Conservation (phyloP, 176 grass and related monocot genomes). For the Dendrocalamus sinicus region DNA sequence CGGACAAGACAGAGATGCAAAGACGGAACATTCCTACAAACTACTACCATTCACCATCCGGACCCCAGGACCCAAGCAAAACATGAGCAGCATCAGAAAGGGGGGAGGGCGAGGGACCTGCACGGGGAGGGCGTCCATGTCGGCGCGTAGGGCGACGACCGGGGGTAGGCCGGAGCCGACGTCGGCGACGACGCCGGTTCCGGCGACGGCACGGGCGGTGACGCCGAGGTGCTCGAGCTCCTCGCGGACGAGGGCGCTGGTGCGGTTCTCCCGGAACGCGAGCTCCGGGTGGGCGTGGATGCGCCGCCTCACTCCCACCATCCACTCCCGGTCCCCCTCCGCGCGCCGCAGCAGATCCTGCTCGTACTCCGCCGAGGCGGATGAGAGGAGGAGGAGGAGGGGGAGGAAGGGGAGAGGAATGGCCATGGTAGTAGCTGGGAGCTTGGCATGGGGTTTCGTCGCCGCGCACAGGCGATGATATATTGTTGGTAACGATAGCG, state of each 20-base stretch:
- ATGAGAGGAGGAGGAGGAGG: slow-evolving; percentile 15
- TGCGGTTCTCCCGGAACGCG: slow-evolving; percentile 75
- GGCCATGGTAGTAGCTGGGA: slow-evolving; percentile 13
- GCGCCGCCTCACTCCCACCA: slow-evolving; percentile 66
- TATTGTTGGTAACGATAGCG: too few relatives aligned
- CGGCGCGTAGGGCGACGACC: slow-evolving; percentile 82
- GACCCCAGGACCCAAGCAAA: background rate
- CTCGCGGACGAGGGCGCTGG: slow-evolving; percentile 76
- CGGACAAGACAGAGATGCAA: background rate
- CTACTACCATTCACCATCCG: background rate
- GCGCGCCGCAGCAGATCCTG: slow-evolving; percentile 67
- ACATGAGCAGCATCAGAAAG: background rate
- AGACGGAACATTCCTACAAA: background rate
- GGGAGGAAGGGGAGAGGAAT: slow-evolving; percentile 11
- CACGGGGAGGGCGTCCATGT: slow-evolving; percentile 91
- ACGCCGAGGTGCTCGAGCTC: slow-evolving; percentile 73
- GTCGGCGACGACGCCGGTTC: slow-evolving; percentile 74
- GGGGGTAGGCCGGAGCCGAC: slow-evolving; percentile 75
- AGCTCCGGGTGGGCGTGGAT: slow-evolving; percentile 93
- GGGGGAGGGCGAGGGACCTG: slow-evolving; percentile 48
- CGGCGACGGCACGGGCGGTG: slow-evolving; percentile 51
- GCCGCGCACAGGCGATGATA: background rate
- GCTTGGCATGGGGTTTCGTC: background rate
- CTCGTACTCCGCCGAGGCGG: slow-evolving; percentile 48
- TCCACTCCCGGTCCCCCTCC: slow-evolving; percentile 63